Evolutionary conservation across 371 early-diverging fungal genomes (phyloP).

Genomic region (Gilbertella persicaria): DNA sequence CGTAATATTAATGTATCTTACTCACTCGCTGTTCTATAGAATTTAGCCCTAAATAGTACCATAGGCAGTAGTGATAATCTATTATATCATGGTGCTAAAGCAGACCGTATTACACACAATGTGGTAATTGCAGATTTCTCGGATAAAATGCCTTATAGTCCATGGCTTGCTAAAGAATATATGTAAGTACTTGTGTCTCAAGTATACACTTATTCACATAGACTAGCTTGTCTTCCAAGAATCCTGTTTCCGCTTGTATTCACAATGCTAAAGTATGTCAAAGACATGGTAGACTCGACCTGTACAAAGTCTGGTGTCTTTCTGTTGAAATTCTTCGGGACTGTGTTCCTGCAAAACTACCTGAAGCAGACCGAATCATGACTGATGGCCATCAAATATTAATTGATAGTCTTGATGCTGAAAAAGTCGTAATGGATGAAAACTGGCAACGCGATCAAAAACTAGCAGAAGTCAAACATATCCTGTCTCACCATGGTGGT

Average conservation of each 20-base stretch:
- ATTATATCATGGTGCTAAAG: slow-evolving; percentile 40
- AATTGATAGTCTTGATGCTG: slow-evolving; percentile 9
- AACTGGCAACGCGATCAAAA: slow-evolving; percentile 26
- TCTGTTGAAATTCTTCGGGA: slow-evolving; percentile 66
- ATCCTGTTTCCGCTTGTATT: slow-evolving; percentile 60
- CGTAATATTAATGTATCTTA: background rate
- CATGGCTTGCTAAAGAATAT: slow-evolving; percentile 57
- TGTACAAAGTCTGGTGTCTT: slow-evolving; percentile 72
- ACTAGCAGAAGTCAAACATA: slow-evolving; percentile 19
- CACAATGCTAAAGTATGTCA: slow-evolving; percentile 65
- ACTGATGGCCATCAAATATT: slow-evolving; percentile 20
- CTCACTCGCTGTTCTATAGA: slow-evolving; percentile 18
- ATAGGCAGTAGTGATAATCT: slow-evolving; percentile 36
- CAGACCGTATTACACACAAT: slow-evolving; percentile 45
- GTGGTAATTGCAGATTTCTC: slow-evolving; percentile 48
- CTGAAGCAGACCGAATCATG: slow-evolving; percentile 21
- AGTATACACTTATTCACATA: background rate
- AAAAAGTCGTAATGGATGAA: slow-evolving; percentile 8
- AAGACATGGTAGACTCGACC: slow-evolving; percentile 51
- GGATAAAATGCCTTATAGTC: slow-evolving; percentile 54
- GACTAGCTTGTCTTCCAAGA: slow-evolving; percentile 45
- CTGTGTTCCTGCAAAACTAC: slow-evolving; percentile 36
- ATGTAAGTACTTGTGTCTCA: slow-evolving; percentile 31
- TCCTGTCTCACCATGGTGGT: slow-evolving; percentile 3
- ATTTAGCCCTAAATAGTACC: slow-evolving; percentile 31